Percentiles rank a stretch among this genome's conserved stretches.
phyloP scores from a whole-genome alignment of 2,329 filamentous ascomycete species.

The Colletotrichum limetticola region DNA sequence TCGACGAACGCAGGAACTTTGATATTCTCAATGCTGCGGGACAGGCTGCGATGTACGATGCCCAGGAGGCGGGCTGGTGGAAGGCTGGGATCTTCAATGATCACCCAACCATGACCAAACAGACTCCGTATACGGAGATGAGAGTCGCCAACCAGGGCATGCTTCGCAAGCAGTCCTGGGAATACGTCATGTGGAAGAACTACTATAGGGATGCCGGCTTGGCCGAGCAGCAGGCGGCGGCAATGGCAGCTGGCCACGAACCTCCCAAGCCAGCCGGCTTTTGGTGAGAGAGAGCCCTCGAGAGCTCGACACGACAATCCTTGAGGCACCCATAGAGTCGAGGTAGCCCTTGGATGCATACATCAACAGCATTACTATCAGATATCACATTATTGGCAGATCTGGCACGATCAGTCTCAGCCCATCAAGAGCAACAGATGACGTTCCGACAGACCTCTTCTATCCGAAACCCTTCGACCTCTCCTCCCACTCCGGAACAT shows the following conservation, averaged over 20 bases:
- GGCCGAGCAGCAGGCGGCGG: background rate
- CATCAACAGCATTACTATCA: background rate
- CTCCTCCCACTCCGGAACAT: background rate
- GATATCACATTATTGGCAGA: background rate
- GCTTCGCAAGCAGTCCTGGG: background rate
- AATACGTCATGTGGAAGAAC: constrained; percentile 10
- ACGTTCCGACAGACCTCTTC: background rate
- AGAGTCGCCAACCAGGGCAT: background rate
- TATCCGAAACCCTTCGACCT: background rate
- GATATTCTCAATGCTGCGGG: background rate
- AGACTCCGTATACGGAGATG: background rate
- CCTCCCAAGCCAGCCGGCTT: background rate
- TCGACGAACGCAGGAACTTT: background rate
- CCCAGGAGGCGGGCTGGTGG: background rate
- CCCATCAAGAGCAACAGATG: background rate
- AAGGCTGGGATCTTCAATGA: background rate
- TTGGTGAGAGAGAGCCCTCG: background rate
- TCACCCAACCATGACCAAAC: background rate
- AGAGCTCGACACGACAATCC: background rate
- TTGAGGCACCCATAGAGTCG: background rate
- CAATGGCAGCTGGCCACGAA: background rate
- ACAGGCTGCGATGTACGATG: constrained; percentile 7
- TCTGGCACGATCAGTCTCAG: background rate
- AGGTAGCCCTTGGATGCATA: background rate
- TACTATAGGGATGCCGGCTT: background rate